Base-by-base conservation (phyloP, 768 basidiomycete species). In the Rhodocollybia butyracea region DNA sequence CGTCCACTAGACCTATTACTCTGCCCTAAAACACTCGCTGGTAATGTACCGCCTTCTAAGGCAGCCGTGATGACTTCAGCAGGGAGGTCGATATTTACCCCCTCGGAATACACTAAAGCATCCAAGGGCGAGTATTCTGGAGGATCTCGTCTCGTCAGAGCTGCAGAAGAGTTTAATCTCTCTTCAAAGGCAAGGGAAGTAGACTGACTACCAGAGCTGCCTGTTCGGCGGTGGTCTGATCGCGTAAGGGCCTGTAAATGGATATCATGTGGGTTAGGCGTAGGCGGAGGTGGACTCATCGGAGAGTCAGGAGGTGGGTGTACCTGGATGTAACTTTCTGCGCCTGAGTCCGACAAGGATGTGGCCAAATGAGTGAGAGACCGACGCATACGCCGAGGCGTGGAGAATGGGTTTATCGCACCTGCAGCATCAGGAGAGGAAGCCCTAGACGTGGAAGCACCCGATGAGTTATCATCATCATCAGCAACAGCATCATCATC, bases 1-100 rank as follows among this genome's bases (percentile, higher is more conserved):
- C 82, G 82, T 67, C 88, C 76, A 57, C 83, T 83, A 34, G 81
- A 76, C 45, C 77, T 29, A 58, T 72, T 72, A 10, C 74, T 73
- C 61, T 80, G 80, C 6, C 83, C 82, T 34, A 88, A 73, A 3
- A 81, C 72, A 56, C 75, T 80, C 8, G 77, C 61, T n/a, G 89
- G 88, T 31, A 89, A 73, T 15, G 80, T 68, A 41, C 76, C 78
- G 7, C 88, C 88, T 70, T 94, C 94, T 61, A 97, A 71, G 7
- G 94, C 92, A 45, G 91, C 91, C 22, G 91, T 82, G 62, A 97
- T 94, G 55, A 96, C 82, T 61, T 97, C 94, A 31, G 94, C 91
- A 24, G 94, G 94, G 31, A 97, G 76, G 70, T 97, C 92, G 46
- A 95, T 86, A 50, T 91, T 90, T n/a, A 96, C 91, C 29, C 94